Percentiles rank a stretch among this genome's conserved stretches.
Conservation (phyloP, 208 protist species). For the Trichomonas vaginalis region DNA sequence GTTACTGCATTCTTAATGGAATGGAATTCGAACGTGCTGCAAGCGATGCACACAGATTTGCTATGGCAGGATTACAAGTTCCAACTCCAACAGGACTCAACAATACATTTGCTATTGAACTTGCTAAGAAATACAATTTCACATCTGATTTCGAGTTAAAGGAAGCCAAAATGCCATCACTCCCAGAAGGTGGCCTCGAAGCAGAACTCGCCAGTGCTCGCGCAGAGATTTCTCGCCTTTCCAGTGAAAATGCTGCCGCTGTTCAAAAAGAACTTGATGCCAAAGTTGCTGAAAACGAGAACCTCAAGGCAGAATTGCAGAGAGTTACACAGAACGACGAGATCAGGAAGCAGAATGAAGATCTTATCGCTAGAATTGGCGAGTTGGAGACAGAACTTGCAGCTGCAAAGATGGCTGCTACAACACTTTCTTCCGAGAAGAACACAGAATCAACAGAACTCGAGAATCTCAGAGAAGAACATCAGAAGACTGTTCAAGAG, state of each 20-base stretch:
- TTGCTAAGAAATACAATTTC: background rate
- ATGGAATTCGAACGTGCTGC: background rate
- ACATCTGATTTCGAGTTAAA: background rate
- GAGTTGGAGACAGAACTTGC: background rate
- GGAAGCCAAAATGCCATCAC: background rate
- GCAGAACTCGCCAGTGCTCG: background rate
- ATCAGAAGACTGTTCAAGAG: background rate
- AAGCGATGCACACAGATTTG: background rate
- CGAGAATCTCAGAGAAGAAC: background rate
- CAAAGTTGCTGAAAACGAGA: background rate
- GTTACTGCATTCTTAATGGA: background rate
- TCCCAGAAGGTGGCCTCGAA: background rate
- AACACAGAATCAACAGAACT: background rate
- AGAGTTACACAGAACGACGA: background rate
- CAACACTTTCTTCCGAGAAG: background rate
- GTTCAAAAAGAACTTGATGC: background rate
- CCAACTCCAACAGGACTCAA: background rate
- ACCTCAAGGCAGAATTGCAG: background rate
- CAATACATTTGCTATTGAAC: background rate
- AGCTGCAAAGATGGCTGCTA: background rate
- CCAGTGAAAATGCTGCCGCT: background rate
- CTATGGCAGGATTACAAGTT: background rate
- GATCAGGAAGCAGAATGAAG: background rate
- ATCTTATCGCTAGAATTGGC: background rate
- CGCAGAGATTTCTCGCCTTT: background rate